These are phyloP conservation scores for Thelephora aurantiotincta DNA, from an alignment of 768 basidiomycete genomes.

Conservation along the genomic window DNA sequence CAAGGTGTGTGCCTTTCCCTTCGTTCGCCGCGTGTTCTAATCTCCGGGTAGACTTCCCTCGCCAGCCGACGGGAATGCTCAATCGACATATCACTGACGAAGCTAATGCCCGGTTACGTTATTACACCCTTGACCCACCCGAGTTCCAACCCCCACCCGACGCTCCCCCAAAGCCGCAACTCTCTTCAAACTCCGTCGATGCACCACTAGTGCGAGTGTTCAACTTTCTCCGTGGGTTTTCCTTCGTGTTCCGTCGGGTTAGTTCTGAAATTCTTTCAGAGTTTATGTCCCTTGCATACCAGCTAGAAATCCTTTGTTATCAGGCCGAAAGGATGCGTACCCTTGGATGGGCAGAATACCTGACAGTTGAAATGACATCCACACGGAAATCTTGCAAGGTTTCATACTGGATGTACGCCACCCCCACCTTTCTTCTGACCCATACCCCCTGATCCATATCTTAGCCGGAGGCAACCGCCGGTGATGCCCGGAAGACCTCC, in stretches of 20 bases:
- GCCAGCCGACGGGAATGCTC: conserved; percentile 43
- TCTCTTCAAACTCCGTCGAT: conserved; percentile 54
- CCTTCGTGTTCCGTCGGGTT: conserved; percentile 1
- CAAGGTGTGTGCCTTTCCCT: conserved; percentile 35
- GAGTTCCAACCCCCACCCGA: conserved; percentile 27
- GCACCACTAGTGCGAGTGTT: conserved; percentile 74
- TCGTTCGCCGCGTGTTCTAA: background rate
- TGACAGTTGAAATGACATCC: conserved; percentile 55
- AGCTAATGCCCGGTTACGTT: conserved; percentile 52
- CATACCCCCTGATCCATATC: conserved; percentile 2
- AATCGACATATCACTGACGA: conserved; percentile 61
- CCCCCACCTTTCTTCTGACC: background rate
- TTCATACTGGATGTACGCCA: conserved; percentile 76
- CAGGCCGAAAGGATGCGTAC: conserved; percentile 73
- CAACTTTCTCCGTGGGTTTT: conserved; percentile 73
- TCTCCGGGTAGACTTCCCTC: conserved; percentile 49
- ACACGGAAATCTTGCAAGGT: conserved; percentile 54
- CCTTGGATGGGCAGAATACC: conserved; percentile 76
- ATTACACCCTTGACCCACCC: conserved; percentile 39
- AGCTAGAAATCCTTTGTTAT: conserved; percentile 78
- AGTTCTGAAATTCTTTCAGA: conserved; percentile 28
- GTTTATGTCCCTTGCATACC: conserved; percentile 86
- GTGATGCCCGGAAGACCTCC: conserved; percentile 16
- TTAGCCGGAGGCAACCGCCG: conserved; percentile 25
- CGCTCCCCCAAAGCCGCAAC: conserved; percentile 29